Base-by-base conservation (phyloP, 164 flowering plant genomes). In the Aristolochia californica region DNA sequence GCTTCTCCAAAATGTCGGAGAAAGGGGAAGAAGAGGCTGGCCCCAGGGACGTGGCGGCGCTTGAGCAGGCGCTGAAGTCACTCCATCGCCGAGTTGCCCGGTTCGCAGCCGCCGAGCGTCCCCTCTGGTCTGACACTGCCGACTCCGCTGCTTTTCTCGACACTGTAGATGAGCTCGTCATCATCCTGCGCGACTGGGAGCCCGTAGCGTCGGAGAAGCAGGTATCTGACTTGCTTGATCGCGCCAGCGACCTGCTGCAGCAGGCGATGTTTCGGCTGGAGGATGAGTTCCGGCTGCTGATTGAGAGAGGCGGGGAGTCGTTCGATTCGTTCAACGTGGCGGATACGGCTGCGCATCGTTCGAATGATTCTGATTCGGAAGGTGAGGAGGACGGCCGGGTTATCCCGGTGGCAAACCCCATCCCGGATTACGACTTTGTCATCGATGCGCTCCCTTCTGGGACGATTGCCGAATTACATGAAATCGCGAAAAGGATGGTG, bases 401-500 rank as follows among this genome's bases (percentile, higher is more conserved):
- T 53, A 78, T 86, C 53, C 91, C 96, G 1, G 77, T 84, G 3
- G 97, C 96, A 1, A 77, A 77, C 2, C 97, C 94, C 26, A 27
- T 93, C 9, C 25, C 82, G 0, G 85, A 82, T 52, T 93, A 76
- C 61, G 83, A 84, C 54, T 59, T 87, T 53, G 59, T 87, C 21
- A 85, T 93, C 62, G 99, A 93, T 54, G 90, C 95, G 18, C 70
- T 93, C 5, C 96, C 99, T 21, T 63, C 88, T 14, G 81, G 76
- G 0, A 76, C 83, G 7, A 70, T 93, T 28, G 66, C 69, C 43
- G 97, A 90, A 45, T 70, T 94, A 9, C 85, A 84, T 61, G 91
- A 84, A 66, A 94, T 94, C 34, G 90, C 88, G 49, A 86, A 80
- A 78, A 72, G 96, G 21, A 94, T 90, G 99, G 93, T 84, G 38